Evolutionary conservation across 1,139 yeast species (phyloP).

Genomic region (Yamadazyma songkhlaensis): DNA sequence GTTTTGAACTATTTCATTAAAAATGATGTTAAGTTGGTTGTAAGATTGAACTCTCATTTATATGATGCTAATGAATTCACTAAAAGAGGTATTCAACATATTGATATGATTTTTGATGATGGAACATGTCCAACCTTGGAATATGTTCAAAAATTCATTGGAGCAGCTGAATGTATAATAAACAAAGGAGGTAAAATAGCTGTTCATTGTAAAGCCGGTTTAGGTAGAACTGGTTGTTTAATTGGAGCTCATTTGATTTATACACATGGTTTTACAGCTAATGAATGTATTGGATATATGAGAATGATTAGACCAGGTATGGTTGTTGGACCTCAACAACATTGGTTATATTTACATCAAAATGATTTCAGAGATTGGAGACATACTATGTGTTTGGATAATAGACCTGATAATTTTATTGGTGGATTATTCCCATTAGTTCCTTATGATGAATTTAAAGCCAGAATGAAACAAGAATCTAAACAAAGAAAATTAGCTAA

Average conservation of each 20-base stretch:
- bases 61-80: constrained; percentile 85
- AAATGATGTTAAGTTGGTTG: constrained; percentile 82
- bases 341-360: constrained; percentile 95
- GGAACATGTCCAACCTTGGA: constrained; percentile 97
- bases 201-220: constrained; percentile 97
- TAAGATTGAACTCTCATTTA: constrained; percentile 85
- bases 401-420: constrained; percentile 63
- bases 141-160: constrained; percentile 86
- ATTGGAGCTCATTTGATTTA: constrained; percentile 96
- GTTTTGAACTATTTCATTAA: constrained; percentile 74
- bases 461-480: constrained; percentile 45
- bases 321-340: constrained; percentile 99
- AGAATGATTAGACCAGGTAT: constrained; percentile 96
- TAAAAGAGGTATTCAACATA: constrained; percentile 77
- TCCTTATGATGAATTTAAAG: constrained; percentile 51
- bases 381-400: constrained; percentile 83
- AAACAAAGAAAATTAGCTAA: constrained; percentile 40
- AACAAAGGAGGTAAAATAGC: constrained; percentile 88
- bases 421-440: constrained; percentile 79
- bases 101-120: constrained; percentile 95
- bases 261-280: constrained; percentile 95
- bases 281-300: constrained; percentile 95
- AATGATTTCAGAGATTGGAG: constrained; percentile 96
- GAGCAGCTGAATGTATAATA: constrained; percentile 90
- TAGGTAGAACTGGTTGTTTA: constrained; percentile 95